Percentiles rank a stretch among this genome's conserved stretches.
These are phyloP conservation scores for Boletus pseudo-olivaceus DNA, from an alignment of 768 basidiomycete species.

Conservation along the genomic window DNA sequence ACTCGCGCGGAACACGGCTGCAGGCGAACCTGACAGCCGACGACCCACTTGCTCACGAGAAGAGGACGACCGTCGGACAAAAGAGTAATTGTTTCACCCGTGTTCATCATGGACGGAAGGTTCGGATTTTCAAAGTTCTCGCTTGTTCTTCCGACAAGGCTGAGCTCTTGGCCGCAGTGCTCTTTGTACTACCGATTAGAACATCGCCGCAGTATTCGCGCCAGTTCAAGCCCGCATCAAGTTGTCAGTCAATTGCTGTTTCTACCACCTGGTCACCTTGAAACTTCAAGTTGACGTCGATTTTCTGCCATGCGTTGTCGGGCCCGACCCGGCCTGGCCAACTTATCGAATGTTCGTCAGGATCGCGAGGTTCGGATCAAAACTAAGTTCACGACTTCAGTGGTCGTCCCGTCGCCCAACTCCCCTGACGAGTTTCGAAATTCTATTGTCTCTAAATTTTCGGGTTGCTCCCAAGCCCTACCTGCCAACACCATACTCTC, in stretches of 20 bases:
- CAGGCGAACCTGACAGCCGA: slow-evolving; percentile 11
- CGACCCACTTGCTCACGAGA: slow-evolving; percentile 4
- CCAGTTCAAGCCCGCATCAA: neutral
- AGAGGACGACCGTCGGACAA: neutral
- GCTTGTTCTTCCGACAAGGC: neutral
- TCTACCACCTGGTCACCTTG: neutral
- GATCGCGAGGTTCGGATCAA: slow-evolving; percentile 3
- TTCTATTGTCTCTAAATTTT: neutral
- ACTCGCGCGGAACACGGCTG: slow-evolving; percentile 16
- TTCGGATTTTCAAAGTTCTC: neutral
- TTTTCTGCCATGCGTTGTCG: slow-evolving; percentile 3
- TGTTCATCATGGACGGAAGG: slow-evolving; percentile 1
- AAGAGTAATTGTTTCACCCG: slow-evolving; percentile 10
- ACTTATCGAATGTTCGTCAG: too few species aligned
- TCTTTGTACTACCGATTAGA: neutral
- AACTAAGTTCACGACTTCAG: neutral
- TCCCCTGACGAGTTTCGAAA: neutral
- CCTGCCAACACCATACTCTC: too few species aligned
- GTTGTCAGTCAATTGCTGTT: neutral
- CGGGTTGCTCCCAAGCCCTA: too few species aligned
- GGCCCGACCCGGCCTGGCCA: neutral
- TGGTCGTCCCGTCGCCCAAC: neutral
- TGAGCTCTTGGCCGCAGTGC: neutral
- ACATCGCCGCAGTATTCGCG: slow-evolving; percentile 8
- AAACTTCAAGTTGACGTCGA: neutral